Evolutionary conservation across 2,329 filamentous ascomycete species (phyloP).

Genomic region (Trichoderma breve): DNA sequence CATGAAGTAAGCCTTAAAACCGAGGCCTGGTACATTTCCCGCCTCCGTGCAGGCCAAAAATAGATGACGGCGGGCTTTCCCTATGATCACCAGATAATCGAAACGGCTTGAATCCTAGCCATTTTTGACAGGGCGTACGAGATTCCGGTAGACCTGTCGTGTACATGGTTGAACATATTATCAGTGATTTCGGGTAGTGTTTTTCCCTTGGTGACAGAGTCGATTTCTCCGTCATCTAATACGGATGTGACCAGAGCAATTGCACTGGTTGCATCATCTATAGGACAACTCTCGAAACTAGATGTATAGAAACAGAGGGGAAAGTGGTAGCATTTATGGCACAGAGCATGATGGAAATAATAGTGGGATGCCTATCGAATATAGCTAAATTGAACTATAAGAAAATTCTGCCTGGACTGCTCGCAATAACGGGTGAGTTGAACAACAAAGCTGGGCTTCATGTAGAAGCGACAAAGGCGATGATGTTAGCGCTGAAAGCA

Average conservation of each 20-base stretch:
- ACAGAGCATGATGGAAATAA: background rate
- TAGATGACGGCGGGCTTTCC: background rate
- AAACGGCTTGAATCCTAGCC: background rate
- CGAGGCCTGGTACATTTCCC: background rate
- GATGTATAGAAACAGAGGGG: background rate
- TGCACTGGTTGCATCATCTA: background rate
- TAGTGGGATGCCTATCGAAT: background rate
- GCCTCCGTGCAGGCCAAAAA: background rate
- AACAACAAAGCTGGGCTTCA: background rate
- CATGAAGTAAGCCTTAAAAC: background rate
- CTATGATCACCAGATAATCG: too few relatives aligned
- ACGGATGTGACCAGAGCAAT: background rate
- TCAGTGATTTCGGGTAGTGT: background rate
- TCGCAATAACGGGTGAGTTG: background rate
- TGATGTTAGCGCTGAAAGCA: background rate
- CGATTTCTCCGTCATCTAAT: background rate
- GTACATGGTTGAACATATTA: background rate
- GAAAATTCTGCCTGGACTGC: background rate
- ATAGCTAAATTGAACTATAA: background rate
- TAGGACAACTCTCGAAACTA: background rate
- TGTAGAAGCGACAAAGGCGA: background rate
- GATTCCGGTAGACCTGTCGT: background rate
- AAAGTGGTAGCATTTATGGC: background rate
- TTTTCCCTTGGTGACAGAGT: accelerated
- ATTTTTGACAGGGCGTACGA: background rate